Base-by-base conservation (phyloP, 768 basidiomycete species). In the Paxillus rubicundulus region DNA sequence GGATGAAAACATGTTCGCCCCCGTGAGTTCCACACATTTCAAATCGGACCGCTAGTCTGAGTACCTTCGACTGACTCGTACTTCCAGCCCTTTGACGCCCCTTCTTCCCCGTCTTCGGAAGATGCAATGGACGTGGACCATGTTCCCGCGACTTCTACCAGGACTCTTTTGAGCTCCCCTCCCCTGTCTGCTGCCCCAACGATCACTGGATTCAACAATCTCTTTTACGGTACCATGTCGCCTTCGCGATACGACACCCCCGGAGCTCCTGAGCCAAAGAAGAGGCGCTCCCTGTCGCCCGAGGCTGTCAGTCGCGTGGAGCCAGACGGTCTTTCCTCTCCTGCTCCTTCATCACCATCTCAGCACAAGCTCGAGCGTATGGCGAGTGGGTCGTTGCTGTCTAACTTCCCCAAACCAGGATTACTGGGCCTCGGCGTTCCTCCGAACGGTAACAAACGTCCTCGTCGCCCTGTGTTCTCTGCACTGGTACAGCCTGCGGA, bases 51-150 rank as follows among this genome's bases (percentile, higher is more conserved):
- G 20, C n/a, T 42, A 12, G 27, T 40, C 34, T 32, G 28, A 18
- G 24, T 6, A 24, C 24, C 6, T 6, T 24, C 24, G n/a, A 40
- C 63, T 71, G 10, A 67, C 28, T 33, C 7, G 28, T 27, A 30
- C 34, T 30, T 45, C 45, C 51, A 76, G 73, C 70, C 72, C 14
- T 14, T 41, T 16, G 69, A 70, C 54, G 65, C 70, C 40, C 70
- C 72, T 9, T 67, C 75, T 14, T 78, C 80, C 46, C 63, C 74
- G 21, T 75, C 78, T 27, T 72, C 71, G 39, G 80, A 82, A 59
- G 78, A 89, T 67, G 85, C 84, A 28, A 92, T 92, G 90, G 90
- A 92, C 57, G 78, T 92, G 33, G 90, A 92, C 64, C 77, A 79
- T 16, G 63, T 62, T 46, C 80, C 80, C 17, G 77, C 73, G 53